A percentile compares a stretch with the other conserved stretches of the same genome.
These are phyloP conservation scores for Cladosporium sp. DNA, from an alignment of 2,329 filamentous ascomycete species.

Conservation along the genomic window DNA sequence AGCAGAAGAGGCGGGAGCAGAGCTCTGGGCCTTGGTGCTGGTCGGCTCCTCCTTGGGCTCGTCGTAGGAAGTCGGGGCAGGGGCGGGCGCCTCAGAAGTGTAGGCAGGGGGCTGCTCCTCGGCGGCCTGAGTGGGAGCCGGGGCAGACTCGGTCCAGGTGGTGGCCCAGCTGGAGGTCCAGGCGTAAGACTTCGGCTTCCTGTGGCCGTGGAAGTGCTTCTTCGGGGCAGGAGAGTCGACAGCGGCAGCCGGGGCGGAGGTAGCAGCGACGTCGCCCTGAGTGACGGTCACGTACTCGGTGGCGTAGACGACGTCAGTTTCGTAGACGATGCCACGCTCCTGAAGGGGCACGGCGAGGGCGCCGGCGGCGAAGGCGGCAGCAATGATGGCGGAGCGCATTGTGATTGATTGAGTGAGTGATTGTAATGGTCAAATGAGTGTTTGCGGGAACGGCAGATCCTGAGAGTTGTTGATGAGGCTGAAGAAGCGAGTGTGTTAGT, in stretches of 20 bases:
- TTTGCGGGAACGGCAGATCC: conserved; percentile 20
- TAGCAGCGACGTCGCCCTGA: conserved; percentile 18
- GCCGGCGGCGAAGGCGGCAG: conserved; percentile 33
- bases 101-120: conserved; percentile 15
- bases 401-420: conserved; percentile 18
- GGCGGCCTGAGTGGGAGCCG: conserved; percentile 17
- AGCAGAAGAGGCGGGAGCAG: conserved; percentile 10
- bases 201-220: conserved; percentile 20
- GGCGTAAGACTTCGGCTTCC: conserved; percentile 1
- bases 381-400: conserved; percentile 34
- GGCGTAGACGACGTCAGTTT: conserved; percentile 28
- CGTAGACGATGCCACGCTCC: conserved; percentile 25
- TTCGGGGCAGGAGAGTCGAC: conserved; percentile 9
- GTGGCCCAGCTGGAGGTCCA: conserved; percentile 10
- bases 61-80: conserved; percentile 7
- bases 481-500: conserved; percentile 8
- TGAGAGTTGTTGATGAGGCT: conserved; percentile 11
- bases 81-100: conserved; percentile 9
- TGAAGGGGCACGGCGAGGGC: conserved; percentile 32
- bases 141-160: conserved; percentile 7
- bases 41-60: conserved; percentile 8
- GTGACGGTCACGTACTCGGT: conserved; percentile 34
- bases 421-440: conserved; percentile 15
- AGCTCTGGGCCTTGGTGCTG: conserved; percentile 5
- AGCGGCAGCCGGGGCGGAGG: conserved; percentile 17